Evolutionary conservation across 2,329 filamentous ascomycete genomes (phyloP), one percentile per base, ranked within the genome.

Genomic region (Penicillium palitans): DNA sequence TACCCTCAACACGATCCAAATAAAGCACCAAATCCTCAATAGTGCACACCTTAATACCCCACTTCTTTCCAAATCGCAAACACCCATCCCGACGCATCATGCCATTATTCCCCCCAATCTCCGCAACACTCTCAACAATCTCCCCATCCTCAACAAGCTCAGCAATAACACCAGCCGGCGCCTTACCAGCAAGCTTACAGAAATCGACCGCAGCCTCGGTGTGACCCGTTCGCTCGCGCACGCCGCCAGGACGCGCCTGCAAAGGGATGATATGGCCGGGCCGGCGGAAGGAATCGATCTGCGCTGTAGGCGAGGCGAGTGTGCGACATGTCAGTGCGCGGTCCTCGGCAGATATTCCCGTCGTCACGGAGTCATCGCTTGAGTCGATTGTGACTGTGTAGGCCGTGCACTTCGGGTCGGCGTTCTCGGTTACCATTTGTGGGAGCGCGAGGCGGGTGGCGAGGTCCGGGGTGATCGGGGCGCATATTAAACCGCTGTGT

Each of bases 141-240:
- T 85, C 85, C 0, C 93, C 93, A 67, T 96, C 92, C 63, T 93
- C 90, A 45, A 99, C 91, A 61, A 99, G 78, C 80, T 99, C 95
- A 68, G 90, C 91, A 71, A 98, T 98, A 25, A 91, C 93, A 39
- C 86, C 91, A 1, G 89, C 93, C 51, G 67, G 70, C 2, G 84
- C 83, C 79, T 91, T 93, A 1, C 92, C 92, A 1, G 93, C 88
- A 59, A 99, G 78, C 51, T 89, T 81, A 75, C 93, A 97, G 72
- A 99, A 87, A 75, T 99, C 95, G 5, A 96, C 85, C 10, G 89
- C 91, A 1, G 95, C 95, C 81, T 99, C 95, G 12, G 95, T 99
- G 76, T 99, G 95, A 4, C 95, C 95, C 51, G 81, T 81, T 17
- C 95, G 79, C 71, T 88, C 87, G 55, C 90, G 81, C 6, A 98